These are phyloP conservation scores for Pseudofabraea citricarpa DNA, from an alignment of 2,329 filamentous ascomycete species.

Conservation along the genomic window DNA sequence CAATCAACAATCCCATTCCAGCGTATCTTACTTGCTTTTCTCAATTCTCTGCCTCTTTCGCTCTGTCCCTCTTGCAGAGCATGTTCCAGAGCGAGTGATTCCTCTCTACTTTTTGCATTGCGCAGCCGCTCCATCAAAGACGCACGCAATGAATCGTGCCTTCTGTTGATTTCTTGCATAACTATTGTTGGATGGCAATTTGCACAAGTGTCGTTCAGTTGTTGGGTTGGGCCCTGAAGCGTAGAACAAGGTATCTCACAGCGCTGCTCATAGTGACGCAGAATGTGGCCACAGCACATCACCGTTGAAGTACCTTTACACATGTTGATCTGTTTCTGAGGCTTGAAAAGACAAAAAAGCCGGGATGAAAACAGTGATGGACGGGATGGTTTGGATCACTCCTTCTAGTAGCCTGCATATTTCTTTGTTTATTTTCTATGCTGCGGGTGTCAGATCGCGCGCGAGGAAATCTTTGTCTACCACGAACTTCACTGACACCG, in stretches of 20 bases:
- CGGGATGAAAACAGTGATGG: no score
- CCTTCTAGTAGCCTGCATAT: no score
- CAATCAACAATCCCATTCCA: conserved; percentile 14
- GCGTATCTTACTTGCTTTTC: conserved; percentile 4
- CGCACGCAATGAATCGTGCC: conserved; percentile 24
- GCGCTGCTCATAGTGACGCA: conserved; percentile 5
- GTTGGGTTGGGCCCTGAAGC: conserved; percentile 1
- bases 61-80: not conserved
- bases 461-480: no score
- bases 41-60: conserved; percentile 6
- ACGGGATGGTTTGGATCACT: no score
- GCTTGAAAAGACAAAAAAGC: no score
- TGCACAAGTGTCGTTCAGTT: conserved; percentile 32
- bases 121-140: conserved; percentile 24
- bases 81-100: conserved; percentile 10
- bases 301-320: conserved; percentile 9
- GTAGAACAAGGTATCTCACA: conserved; percentile 3
- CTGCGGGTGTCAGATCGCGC: no score
- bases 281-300: conserved; percentile 9
- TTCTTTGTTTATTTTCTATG: no score
- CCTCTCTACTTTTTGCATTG: conserved; percentile 18
- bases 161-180: conserved; percentile 17
- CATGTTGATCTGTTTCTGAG: no score
- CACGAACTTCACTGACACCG: no score
- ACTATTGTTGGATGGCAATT: conserved; percentile 29